Evolutionary conservation across 2,329 filamentous ascomycete species (phyloP).

Genomic region (Beauveria scarabaeidicola): DNA sequence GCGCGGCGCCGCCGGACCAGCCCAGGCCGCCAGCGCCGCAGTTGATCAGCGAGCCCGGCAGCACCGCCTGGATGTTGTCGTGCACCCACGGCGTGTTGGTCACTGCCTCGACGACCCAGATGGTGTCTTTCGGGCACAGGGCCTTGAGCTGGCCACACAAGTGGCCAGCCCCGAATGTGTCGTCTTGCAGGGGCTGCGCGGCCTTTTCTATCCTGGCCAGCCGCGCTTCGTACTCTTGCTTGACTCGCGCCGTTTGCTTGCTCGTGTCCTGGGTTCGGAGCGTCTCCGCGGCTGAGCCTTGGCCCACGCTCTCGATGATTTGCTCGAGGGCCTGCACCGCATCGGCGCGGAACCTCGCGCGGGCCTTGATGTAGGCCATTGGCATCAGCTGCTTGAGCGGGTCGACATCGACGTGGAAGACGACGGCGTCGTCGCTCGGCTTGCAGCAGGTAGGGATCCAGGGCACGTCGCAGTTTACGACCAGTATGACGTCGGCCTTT

Average conservation of each 20-base stretch:
- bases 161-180: constrained; percentile 35
- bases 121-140: constrained; percentile 42
- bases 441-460: constrained; percentile 77
- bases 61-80: constrained; percentile 60
- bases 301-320: constrained; percentile 51
- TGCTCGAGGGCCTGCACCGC: constrained; percentile 58
- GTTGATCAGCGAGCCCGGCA: constrained; percentile 70
- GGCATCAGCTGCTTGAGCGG: constrained; percentile 65
- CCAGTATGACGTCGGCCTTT: constrained; percentile 73
- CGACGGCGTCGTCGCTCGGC: constrained; percentile 41
- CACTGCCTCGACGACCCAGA: constrained; percentile 71
- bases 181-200: constrained; percentile 50
- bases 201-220: constrained; percentile 50
- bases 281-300: constrained; percentile 34
- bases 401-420: constrained; percentile 59
- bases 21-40: constrained; percentile 74
- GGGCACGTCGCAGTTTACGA: constrained; percentile 83
- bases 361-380: constrained; percentile 60
- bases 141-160: constrained; percentile 24
- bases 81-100: constrained; percentile 60
- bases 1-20: constrained; percentile 67
- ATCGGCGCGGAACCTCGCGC: constrained; percentile 59
- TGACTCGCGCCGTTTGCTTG: not conserved
- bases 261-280: constrained; percentile 19
- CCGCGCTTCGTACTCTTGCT: constrained; percentile 44